These are phyloP conservation scores for Neopestalotiopsis clavispora DNA, from an alignment of 2,329 filamentous ascomycete species.

Conservation along the genomic window DNA sequence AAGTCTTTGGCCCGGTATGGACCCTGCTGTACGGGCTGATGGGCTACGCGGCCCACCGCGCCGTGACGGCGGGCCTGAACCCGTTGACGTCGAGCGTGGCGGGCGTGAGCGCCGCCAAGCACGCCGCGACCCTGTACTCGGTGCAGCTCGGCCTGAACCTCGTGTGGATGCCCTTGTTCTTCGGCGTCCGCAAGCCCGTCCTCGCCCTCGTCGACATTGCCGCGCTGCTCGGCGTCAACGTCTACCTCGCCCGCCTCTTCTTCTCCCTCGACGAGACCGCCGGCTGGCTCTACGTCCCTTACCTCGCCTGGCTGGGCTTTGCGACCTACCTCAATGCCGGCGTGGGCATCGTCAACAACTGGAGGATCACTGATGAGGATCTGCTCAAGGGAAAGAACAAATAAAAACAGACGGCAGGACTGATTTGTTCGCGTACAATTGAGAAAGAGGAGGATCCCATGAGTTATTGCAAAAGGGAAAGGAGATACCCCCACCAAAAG, in stretches of 20 bases:
- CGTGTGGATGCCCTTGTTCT: constrained; percentile 93
- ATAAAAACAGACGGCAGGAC: constrained; percentile 11
- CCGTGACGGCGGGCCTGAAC: constrained; percentile 66
- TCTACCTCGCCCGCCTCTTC: constrained; percentile 79
- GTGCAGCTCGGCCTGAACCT: constrained; percentile 86
- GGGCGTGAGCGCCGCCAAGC: constrained; percentile 50
- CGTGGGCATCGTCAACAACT: constrained; percentile 70
- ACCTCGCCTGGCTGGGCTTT: constrained; percentile 85
- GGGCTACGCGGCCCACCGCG: constrained; percentile 88
- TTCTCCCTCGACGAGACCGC: constrained; percentile 73
- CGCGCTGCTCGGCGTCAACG: constrained; percentile 72
- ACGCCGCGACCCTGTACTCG: constrained; percentile 81
- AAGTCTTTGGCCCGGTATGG: constrained; percentile 69
- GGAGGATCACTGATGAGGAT: constrained; percentile 55
- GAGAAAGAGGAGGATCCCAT: not conserved
- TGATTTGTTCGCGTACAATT: not conserved
- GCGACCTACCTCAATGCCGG: constrained; percentile 83
- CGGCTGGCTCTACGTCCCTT: constrained; percentile 78
- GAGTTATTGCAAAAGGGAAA: not conserved
- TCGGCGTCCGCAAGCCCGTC: constrained; percentile 73
- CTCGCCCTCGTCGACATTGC: constrained; percentile 78
- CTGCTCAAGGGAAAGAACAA: constrained; percentile 36
- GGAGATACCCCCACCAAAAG: constrained; percentile 6
- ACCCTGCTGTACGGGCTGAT: constrained; percentile 74
- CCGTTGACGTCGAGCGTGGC: constrained; percentile 49